A percentile compares a stretch with the other conserved stretches of the same genome.
Evolutionary conservation across 305 asterid species (phyloP).

Genomic region (Fraxinus platypoda): DNA sequence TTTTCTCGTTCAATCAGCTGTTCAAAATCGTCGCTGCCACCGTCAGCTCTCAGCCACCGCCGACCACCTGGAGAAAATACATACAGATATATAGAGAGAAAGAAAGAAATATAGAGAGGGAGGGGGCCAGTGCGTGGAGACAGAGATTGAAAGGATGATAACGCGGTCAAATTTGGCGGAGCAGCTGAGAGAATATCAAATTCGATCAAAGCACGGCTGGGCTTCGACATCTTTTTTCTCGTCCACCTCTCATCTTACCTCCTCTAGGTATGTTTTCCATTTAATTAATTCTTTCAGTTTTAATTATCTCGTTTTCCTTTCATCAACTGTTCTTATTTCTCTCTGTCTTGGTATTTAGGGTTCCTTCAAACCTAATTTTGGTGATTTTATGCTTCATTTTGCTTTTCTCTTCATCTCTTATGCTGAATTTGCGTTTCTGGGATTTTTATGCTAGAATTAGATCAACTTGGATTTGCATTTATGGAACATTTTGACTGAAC

Average conservation of each 20-base stretch:
- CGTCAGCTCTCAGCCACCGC: background rate
- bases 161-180: constrained; percentile 95
- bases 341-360: background rate
- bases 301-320: background rate
- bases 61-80: background rate
- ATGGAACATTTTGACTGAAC: background rate
- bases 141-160: constrained; percentile 46
- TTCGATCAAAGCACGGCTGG: constrained; percentile 90
- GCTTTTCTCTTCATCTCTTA: background rate
- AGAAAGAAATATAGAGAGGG: constrained; percentile 5
- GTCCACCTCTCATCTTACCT: constrained; percentile 60
- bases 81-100: background rate
- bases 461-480: constrained; percentile 11
- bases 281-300: background rate
- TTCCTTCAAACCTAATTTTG: background rate
- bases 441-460: constrained; percentile 8
- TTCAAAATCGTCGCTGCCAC: background rate
- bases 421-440: background rate
- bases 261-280: constrained; percentile 50
- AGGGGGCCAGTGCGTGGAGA: constrained; percentile 26
- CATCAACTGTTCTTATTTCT: background rate
- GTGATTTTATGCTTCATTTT: background rate
- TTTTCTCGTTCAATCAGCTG: background rate
- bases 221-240: constrained; percentile 78
- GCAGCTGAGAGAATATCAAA: constrained; percentile 91